Evolutionary conservation across 805 yeast species (phyloP), one percentile per base, ranked within the genome.

Genomic region (Tetrapisispora fleetii): DNA sequence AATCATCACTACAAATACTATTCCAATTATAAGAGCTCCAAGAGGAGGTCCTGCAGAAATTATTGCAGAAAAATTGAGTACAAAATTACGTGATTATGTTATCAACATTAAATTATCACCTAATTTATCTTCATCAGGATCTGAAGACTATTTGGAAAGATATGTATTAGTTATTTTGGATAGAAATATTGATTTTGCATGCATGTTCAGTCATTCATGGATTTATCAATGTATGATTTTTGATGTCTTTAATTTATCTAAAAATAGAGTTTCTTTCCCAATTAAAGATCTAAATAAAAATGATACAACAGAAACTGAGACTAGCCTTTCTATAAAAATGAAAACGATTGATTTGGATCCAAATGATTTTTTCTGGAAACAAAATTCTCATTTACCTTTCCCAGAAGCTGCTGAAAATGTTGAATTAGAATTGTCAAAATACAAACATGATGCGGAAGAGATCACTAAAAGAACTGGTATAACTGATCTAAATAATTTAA

Each of bases 381-480:
- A 76, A 52, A 90, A 93, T 67, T 75, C 95, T 13, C 83, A 83
- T 45, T 70, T 87, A 49, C 98, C 99, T 37, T 93, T 93, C 72
- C 99, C 99, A 1, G 97, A 91, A 63, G 98, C 95, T n/a, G 99
- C 95, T 33, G 99, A 93, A 65, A 87, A 87, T 66, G 95, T 95
- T 19, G 98, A 93, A 60, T 68, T 75, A 27, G 97, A 88, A 50
- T 73, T 90, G 51, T 79, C 83, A 50, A 73, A 75, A 48, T 93
- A 93, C 68, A 91, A 90, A 55, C 77, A 78, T 49, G 96, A 88
- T 57, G 96, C 97, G 1, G 83, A 82, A 52, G 95, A 85, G 50
- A 74, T 95, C 46, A 88, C 97, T 1, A 76, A 77, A 44, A 80
- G 77, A 54, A 83, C 95, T 1, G 80, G 79, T 19, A 78, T 81